Evolutionary conservation across 208 protist species (phyloP).

Genomic region (Trypanosoma vivax): DNA sequence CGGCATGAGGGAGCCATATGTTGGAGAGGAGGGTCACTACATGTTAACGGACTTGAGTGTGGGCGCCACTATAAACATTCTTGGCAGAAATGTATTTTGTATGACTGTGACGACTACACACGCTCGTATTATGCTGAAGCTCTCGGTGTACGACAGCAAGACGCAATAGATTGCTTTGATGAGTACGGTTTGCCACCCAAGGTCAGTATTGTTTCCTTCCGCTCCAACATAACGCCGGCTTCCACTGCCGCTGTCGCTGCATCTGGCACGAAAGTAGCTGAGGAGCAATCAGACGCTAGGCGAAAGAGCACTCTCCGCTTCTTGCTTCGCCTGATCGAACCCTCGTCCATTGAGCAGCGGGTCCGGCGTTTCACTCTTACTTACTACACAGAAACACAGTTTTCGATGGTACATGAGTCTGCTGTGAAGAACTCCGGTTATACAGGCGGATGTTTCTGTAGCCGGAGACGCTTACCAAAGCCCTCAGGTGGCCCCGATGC

Average conservation of each 20-base stretch:
- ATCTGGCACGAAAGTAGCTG: neutral
- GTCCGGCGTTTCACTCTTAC: slow-evolving; percentile 70
- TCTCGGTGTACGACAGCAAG: slow-evolving; percentile 39
- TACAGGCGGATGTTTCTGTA: slow-evolving; percentile 74
- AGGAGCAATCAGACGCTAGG: neutral
- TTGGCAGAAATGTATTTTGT: slow-evolving; percentile 79
- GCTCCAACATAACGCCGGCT: slow-evolving; percentile 13
- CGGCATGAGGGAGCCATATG: slow-evolving; percentile 66
- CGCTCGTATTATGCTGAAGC: slow-evolving; percentile 76
- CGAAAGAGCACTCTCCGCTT: slow-evolving; percentile 67
- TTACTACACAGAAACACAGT: slow-evolving; percentile 86
- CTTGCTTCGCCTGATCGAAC: slow-evolving; percentile 47
- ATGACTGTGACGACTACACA: slow-evolving; percentile 94
- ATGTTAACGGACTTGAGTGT: slow-evolving; percentile 77
- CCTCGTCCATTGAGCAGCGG: slow-evolving; percentile 39
- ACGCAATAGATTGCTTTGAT: slow-evolving; percentile 30
- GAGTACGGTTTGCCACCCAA: slow-evolving; percentile 17
- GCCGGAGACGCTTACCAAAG: slow-evolving; percentile 62
- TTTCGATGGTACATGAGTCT: slow-evolving; percentile 78
- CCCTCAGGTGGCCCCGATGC: slow-evolving; percentile 11
- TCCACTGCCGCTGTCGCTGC: slow-evolving; percentile 1
- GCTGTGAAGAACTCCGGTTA: slow-evolving; percentile 57
- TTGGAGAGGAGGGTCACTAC: slow-evolving; percentile 72
- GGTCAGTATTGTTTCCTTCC: slow-evolving; percentile 3
- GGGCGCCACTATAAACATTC: slow-evolving; percentile 74